Evolutionary conservation across 1,139 yeast genomes (phyloP).

Genomic region (Lodderomyces pseudojiufengensis): DNA sequence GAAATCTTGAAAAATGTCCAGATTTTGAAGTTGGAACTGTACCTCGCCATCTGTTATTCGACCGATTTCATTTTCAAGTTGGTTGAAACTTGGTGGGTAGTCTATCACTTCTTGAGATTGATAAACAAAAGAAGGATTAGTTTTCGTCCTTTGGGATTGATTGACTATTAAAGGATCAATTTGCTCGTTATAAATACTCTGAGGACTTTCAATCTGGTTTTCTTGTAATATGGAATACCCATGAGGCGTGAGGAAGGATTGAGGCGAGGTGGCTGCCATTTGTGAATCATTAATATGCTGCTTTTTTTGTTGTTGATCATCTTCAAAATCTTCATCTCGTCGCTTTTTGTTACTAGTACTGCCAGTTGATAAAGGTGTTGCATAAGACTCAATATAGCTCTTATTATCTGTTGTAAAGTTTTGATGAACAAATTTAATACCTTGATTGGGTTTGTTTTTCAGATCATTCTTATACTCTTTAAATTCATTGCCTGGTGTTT

Average conservation of each 20-base stretch:
- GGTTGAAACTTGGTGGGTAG: no score
- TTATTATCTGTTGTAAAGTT: slow-evolving; percentile 2
- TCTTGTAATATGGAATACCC: slow-evolving; percentile 5
- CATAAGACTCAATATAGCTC: no score
- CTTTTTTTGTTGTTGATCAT: no score
- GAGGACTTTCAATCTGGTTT: background rate
- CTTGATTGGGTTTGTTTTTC: slow-evolving; percentile 1
- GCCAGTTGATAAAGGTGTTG: no score
- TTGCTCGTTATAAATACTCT: background rate
- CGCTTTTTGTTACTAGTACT: no score
- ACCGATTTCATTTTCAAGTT: slow-evolving; percentile 19
- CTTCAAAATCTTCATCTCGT: no score
- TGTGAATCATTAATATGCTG: no score
- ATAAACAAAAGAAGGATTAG: background rate
- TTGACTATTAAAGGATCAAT: no score
- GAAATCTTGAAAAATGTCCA: slow-evolving; percentile 27
- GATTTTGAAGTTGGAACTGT: slow-evolving; percentile 26
- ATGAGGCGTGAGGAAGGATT: slow-evolving; percentile 6
- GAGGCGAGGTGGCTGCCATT: background rate
- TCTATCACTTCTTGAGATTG: background rate
- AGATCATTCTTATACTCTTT: background rate
- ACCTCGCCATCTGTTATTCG: slow-evolving; percentile 20
- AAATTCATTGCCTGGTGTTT: no score
- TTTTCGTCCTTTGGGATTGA: no score
- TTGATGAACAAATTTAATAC: slow-evolving; percentile 3